These are phyloP conservation scores for Ulota crispa DNA, from an alignment of 225 moss, liverwort and hornwort species.

Conservation along the genomic window DNA sequence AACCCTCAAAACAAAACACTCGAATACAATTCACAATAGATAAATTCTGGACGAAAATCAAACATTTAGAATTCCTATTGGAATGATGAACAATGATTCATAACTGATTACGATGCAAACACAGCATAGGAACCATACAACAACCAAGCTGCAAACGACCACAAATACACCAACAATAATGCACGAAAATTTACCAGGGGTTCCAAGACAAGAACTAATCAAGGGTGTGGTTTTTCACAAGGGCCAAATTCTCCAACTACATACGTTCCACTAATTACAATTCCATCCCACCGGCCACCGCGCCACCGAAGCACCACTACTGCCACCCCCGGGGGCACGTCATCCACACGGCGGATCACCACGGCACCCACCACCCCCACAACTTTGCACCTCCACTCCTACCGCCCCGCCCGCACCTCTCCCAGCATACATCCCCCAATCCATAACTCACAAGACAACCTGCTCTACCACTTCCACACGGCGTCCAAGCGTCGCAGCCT, in stretches of 20 bases:
- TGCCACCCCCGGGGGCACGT: slow-evolving; percentile 11
- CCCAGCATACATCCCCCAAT: slow-evolving; percentile 32
- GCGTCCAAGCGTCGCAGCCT: slow-evolving; percentile 10
- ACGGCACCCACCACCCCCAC: slow-evolving; percentile 23
- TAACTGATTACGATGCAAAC: too few relatives aligned
- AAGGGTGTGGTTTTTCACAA: too few relatives aligned
- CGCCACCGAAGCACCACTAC: slow-evolving; percentile 10
- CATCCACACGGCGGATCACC: not conserved
- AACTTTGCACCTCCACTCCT: slow-evolving; percentile 24
- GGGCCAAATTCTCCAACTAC: not conserved
- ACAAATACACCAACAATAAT: too few relatives aligned
- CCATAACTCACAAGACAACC: slow-evolving; percentile 29
- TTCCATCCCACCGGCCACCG: slow-evolving; percentile 11
- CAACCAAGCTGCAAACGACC: too few relatives aligned
- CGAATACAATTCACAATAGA: too few relatives aligned
- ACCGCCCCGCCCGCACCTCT: slow-evolving; percentile 20
- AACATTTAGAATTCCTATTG: too few relatives aligned
- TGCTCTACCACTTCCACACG: slow-evolving; percentile 24
- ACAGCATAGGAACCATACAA: too few relatives aligned
- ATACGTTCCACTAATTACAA: slow-evolving; percentile 40
- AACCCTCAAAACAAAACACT: too few relatives aligned
- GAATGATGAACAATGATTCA: too few relatives aligned
- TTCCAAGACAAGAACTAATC: too few relatives aligned
- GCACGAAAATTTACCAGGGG: too few relatives aligned
- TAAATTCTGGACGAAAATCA: too few relatives aligned